phyloP scores from a whole-genome alignment of 192 early-diverging fungal species.

The Coemansia guatemalensis region DNA sequence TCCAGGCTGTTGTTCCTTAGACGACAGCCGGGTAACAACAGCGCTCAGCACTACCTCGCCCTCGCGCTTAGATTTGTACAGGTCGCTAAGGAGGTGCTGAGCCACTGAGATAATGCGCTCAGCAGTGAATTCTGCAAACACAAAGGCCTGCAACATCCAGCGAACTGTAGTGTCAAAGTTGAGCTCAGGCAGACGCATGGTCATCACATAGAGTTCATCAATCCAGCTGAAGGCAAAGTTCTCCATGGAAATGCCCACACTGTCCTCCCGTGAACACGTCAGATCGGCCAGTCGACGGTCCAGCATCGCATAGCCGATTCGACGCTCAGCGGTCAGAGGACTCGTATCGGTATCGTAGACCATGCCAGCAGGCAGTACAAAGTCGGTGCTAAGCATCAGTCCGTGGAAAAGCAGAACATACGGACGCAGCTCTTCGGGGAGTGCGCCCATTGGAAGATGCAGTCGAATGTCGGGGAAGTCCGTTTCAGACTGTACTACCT shows the following conservation, averaged over 20 bases:
- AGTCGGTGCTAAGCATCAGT: slow-evolving; percentile 63
- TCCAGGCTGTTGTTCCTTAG: slow-evolving; percentile 26
- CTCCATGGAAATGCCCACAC: slow-evolving; percentile 52
- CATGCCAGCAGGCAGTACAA: slow-evolving; percentile 53
- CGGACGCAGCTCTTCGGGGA: slow-evolving; percentile 63
- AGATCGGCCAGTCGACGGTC: slow-evolving; percentile 54
- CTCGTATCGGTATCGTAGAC: slow-evolving; percentile 20
- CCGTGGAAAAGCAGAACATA: slow-evolving; percentile 78
- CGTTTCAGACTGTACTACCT: slow-evolving; percentile 68
- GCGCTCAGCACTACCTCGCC: slow-evolving; percentile 57
- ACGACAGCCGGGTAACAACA: slow-evolving; percentile 25
- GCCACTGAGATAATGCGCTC: slow-evolving; percentile 69
- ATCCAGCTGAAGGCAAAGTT: slow-evolving; percentile 53
- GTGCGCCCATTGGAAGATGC: slow-evolving; percentile 50
- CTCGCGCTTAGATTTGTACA: slow-evolving; percentile 67
- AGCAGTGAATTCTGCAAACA: slow-evolving; percentile 66
- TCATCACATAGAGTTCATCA: slow-evolving; percentile 62
- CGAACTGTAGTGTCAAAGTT: slow-evolving; percentile 41
- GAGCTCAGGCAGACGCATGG: slow-evolving; percentile 25
- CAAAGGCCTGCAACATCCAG: slow-evolving; percentile 56
- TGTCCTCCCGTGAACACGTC: slow-evolving; percentile 44
- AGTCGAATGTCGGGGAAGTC: slow-evolving; percentile 63
- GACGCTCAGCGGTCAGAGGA: slow-evolving; percentile 7
- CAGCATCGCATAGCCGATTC: slow-evolving; percentile 26
- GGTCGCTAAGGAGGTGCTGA: slow-evolving; percentile 69